phyloP scores from a whole-genome alignment of 139 green algal genomes.

The Closterium sp. region DNA sequence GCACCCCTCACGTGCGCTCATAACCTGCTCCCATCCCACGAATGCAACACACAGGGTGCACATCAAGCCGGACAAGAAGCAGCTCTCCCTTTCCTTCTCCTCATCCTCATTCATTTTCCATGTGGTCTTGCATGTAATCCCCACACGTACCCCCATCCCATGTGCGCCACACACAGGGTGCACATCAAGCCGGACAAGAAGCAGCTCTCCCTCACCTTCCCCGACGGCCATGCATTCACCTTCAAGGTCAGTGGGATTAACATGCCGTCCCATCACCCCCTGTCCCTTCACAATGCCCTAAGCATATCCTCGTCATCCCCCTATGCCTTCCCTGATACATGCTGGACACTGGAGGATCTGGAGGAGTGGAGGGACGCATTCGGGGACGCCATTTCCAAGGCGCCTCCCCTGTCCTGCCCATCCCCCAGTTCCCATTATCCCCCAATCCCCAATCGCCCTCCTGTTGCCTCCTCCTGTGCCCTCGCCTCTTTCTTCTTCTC shows the following conservation, averaged over 20 bases:
- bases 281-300: too few species aligned
- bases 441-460: too few species aligned
- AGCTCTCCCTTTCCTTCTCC: constrained; percentile 22
- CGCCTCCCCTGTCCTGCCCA: background rate
- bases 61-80: constrained; percentile 34
- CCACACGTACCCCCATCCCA: background rate
- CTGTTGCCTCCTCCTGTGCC: too few species aligned
- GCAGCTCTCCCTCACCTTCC: constrained; percentile 34
- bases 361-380: constrained; percentile 36
- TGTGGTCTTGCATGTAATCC: background rate
- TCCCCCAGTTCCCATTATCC: too few species aligned
- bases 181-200: constrained; percentile 37
- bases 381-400: constrained; percentile 14
- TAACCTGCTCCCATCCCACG: background rate
- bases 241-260: background rate
- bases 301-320: too few species aligned
- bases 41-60: constrained; percentile 20
- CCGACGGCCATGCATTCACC: constrained; percentile 23
- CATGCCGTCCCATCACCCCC: too few species aligned
- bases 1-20: too few species aligned
- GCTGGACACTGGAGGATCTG: constrained; percentile 30
- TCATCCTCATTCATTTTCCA: background rate
- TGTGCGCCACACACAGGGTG: constrained; percentile 25
- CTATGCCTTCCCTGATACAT: background rate
- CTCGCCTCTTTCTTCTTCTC: constrained; percentile 16